These are phyloP conservation scores for Cryptosporidium baileyi DNA, from an alignment of 169 alveolate species.

Conservation along the genomic window DNA sequence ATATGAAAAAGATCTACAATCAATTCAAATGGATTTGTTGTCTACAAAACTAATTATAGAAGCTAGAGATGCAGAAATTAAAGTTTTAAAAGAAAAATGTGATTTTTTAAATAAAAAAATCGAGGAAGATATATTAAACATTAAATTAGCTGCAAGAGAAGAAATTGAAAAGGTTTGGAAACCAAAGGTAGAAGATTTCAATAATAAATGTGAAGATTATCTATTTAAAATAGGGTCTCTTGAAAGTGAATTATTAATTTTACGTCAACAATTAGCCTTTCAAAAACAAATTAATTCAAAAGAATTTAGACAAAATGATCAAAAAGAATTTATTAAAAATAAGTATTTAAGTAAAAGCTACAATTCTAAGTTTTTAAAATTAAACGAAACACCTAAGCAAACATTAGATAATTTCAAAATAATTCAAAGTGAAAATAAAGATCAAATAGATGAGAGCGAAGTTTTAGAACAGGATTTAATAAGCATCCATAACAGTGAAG, in stretches of 20 bases:
- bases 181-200: constrained; percentile 33
- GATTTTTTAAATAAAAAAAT: not conserved
- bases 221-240: constrained; percentile 19
- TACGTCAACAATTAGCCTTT: constrained; percentile 62
- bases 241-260: constrained; percentile 41
- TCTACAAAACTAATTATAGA: constrained; percentile 39
- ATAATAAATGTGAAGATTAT: constrained; percentile 40
- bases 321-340: not conserved
- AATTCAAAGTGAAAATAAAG: not conserved
- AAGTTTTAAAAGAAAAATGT: constrained; percentile 33
- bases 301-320: not conserved
- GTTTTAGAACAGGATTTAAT: not conserved
- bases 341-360: not conserved
- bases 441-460: not conserved
- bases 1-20: constrained; percentile 54
- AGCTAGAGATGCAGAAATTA: constrained; percentile 58
- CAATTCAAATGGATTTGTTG: constrained; percentile 16
- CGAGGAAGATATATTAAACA: constrained; percentile 46
- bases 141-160: constrained; percentile 45
- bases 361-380: not conserved
- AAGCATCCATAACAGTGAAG: not conserved
- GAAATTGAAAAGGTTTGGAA: constrained; percentile 64
- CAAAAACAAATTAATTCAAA: constrained; percentile 26
- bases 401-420: not conserved
- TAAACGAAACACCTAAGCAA: not conserved